Evolutionary conservation across 148 eudicot genomes (phyloP).

Genomic region (Chenopodium berlandieri): DNA sequence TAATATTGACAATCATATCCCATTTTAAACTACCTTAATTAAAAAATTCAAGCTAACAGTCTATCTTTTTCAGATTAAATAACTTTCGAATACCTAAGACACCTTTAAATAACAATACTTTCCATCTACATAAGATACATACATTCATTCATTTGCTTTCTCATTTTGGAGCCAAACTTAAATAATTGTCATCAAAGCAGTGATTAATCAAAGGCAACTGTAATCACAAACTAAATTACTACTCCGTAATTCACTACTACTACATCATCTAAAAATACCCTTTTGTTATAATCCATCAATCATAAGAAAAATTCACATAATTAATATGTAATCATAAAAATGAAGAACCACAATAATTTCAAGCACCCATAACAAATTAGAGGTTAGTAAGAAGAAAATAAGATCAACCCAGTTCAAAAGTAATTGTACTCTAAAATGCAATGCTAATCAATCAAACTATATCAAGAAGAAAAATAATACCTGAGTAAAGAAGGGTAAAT

Average conservation of each 20-base stretch:
- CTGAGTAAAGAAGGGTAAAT: background rate
- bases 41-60: background rate
- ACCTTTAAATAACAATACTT: background rate
- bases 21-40: background rate
- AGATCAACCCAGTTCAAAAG: too few species aligned
- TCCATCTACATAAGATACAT: background rate
- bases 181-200: background rate
- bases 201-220: background rate
- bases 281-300: too few species aligned
- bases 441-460: too few species aligned
- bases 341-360: too few species aligned
- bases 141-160: background rate
- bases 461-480: background rate
- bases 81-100: background rate
- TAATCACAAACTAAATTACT: background rate
- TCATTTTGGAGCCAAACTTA: too few species aligned
- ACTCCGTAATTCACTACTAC: background rate
- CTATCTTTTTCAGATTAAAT: background rate
- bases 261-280: too few species aligned
- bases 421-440: too few species aligned
- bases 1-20: background rate
- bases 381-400: too few species aligned
- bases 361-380: too few species aligned
- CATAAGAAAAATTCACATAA: too few species aligned
- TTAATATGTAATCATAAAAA: too few species aligned